Evolutionary conservation across 2,329 filamentous ascomycete species (phyloP).

Genomic region (Venturia nashicola): DNA sequence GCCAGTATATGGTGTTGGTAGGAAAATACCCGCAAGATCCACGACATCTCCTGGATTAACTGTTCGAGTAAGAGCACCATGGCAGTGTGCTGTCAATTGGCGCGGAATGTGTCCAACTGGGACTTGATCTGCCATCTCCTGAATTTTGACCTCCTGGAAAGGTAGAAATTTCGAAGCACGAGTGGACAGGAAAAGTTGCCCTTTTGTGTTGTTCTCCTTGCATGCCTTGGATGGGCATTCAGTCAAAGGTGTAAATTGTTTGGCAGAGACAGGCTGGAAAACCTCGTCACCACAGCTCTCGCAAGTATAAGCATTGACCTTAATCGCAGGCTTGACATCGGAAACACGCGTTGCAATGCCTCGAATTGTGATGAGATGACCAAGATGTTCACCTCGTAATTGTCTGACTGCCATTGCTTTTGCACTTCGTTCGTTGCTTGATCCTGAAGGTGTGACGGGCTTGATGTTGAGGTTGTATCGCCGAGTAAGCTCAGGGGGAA

Average conservation of each 20-base stretch:
- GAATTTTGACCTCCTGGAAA: conserved; percentile 97
- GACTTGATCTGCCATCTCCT: conserved; percentile 98
- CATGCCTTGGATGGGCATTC: conserved; percentile 88
- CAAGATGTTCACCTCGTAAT: conserved; percentile 84
- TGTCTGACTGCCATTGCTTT: conserved; percentile 82
- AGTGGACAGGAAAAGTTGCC: conserved; percentile 88
- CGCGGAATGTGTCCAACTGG: conserved; percentile 95
- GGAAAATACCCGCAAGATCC: conserved; percentile 87
- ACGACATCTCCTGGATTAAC: conserved; percentile 91
- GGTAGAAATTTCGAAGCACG: conserved; percentile 92
- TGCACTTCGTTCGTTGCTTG: conserved; percentile 43
- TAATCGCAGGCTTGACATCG: conserved; percentile 94
- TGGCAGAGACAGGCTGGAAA: conserved; percentile 88
- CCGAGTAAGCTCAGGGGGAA: conserved; percentile 82
- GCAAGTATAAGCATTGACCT: conserved; percentile 95
- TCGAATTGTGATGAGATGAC: conserved; percentile 83
- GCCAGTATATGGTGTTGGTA: conserved; percentile 96
- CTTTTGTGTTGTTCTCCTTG: conserved; percentile 79
- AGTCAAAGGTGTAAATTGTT: conserved; percentile 76
- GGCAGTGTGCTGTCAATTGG: conserved; percentile 78
- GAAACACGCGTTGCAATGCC: conserved; percentile 93
- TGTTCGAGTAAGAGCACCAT: conserved; percentile 72
- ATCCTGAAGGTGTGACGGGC: conserved; percentile 62
- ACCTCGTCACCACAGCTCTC: conserved; percentile 94
- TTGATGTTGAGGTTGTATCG: conserved; percentile 96